These are phyloP conservation scores for Chlamydomonas sp. DNA, from an alignment of 139 green algal genomes.

Conservation along the genomic window DNA sequence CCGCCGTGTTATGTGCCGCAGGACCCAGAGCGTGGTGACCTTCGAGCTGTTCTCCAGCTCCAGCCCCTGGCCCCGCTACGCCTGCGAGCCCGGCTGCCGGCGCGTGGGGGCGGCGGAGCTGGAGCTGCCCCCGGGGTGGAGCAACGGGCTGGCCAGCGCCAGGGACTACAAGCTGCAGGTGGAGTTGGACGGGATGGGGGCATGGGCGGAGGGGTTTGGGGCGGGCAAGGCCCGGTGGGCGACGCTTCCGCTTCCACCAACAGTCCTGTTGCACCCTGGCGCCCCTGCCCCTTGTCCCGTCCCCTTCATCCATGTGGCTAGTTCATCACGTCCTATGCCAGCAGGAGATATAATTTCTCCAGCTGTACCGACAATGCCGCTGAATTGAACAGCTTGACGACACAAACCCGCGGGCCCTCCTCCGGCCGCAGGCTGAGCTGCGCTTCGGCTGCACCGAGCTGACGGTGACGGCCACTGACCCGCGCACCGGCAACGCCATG, in stretches of 20 bases:
- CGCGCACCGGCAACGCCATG: conserved; percentile 2
- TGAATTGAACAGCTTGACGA: not conserved
- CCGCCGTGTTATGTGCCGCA: not conserved
- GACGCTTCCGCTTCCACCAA: no score
- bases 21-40: not conserved
- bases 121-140: conserved; percentile 23
- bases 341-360: no score
- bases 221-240: no score
- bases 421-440: not conserved
- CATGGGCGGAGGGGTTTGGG: no score
- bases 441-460: conserved; percentile 27
- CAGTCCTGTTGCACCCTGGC: no score
- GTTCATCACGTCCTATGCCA: no score
- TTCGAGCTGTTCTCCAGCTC: conserved; percentile 17
- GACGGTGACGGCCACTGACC: not conserved
- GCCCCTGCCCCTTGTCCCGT: no score
- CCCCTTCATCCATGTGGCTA: no score
- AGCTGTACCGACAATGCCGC: no score
- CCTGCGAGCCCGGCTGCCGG: not conserved
- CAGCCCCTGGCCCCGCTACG: not conserved
- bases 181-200: no score
- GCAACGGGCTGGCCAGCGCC: not conserved
- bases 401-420: not conserved
- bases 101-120: not conserved
- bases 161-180: conserved; percentile 7